Evolutionary conservation across 768 basidiomycete species (phyloP).

Genomic region (Lactarius akahatsu): DNA sequence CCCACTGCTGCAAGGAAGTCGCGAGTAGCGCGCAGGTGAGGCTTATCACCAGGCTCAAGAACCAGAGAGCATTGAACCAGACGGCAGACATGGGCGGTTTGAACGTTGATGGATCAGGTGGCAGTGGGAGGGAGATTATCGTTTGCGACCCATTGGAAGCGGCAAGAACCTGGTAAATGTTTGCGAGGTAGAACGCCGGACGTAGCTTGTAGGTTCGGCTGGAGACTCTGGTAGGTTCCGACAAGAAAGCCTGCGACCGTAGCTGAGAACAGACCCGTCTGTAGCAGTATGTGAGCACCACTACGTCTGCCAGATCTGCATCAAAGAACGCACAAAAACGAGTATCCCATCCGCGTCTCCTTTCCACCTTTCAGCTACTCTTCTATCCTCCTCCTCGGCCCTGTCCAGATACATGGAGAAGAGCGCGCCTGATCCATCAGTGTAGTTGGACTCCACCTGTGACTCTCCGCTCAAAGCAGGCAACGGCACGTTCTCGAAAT

Average conservation of each 20-base stretch:
- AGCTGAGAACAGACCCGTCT: slow-evolving; percentile 28
- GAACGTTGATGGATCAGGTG: slow-evolving; percentile 19
- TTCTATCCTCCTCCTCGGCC: slow-evolving; percentile 16
- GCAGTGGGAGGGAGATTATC: background rate
- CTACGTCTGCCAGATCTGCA: background rate
- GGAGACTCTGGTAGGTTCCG: slow-evolving; percentile 14
- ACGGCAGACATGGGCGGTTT: slow-evolving; percentile 35
- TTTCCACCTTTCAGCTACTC: slow-evolving; percentile 23
- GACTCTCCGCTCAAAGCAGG: slow-evolving; percentile 2
- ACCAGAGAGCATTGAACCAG: slow-evolving; percentile 46
- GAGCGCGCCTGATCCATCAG: slow-evolving; percentile 14
- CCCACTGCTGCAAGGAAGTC: slow-evolving; percentile 52
- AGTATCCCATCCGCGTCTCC: slow-evolving; percentile 25
- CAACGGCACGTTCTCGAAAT: slow-evolving; percentile 4
- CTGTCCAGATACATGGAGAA: slow-evolving; percentile 24
- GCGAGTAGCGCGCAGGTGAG: slow-evolving; percentile 45
- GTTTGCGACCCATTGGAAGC: slow-evolving; percentile 1
- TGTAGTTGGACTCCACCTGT: background rate
- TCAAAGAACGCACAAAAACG: slow-evolving; percentile 18
- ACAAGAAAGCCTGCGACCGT: slow-evolving; percentile 23
- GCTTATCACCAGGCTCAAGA: slow-evolving; percentile 39
- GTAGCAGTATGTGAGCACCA: background rate
- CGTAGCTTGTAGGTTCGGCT: slow-evolving; percentile 4
- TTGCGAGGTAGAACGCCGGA: slow-evolving; percentile 13
- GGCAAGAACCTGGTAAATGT: slow-evolving; percentile 9